Evolutionary conservation across 306 rosid genomes (phyloP).

Genomic region (Leucaena leucocephala): DNA sequence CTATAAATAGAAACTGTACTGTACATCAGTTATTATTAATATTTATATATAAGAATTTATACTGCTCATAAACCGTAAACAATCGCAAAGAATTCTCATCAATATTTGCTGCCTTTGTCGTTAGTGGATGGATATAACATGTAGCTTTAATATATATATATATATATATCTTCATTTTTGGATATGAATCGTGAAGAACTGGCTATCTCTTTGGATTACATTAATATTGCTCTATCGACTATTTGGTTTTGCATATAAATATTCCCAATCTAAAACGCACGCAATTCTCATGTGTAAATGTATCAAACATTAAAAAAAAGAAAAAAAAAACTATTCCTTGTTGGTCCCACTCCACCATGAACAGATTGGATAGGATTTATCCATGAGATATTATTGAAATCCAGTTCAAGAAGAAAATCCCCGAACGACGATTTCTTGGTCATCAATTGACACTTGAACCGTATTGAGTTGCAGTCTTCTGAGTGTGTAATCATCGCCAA

Average conservation of each 20-base stretch:
- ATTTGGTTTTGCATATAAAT: background rate
- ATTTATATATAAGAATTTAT: no score
- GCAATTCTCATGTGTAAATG: background rate
- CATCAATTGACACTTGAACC: no score
- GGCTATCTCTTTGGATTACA: background rate
- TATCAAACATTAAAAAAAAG: no score
- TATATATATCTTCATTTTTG: background rate
- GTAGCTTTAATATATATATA: background rate
- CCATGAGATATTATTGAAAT: no score
- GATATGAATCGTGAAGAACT: background rate
- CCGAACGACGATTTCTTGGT: no score
- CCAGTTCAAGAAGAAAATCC: no score
- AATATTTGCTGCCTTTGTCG: background rate
- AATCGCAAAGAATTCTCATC: background rate
- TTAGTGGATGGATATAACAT: background rate
- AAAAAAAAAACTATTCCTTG: background rate
- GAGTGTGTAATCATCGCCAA: no score
- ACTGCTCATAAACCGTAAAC: no score
- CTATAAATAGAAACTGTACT: no score
- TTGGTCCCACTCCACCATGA: background rate
- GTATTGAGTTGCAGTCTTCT: no score
- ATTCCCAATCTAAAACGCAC: no score
- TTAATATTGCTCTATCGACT: background rate
- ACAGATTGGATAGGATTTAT: background rate
- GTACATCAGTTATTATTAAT: no score